Base-by-base conservation (phyloP, 2,329 filamentous ascomycete genomes). In the Plectosphaerella sp. region DNA sequence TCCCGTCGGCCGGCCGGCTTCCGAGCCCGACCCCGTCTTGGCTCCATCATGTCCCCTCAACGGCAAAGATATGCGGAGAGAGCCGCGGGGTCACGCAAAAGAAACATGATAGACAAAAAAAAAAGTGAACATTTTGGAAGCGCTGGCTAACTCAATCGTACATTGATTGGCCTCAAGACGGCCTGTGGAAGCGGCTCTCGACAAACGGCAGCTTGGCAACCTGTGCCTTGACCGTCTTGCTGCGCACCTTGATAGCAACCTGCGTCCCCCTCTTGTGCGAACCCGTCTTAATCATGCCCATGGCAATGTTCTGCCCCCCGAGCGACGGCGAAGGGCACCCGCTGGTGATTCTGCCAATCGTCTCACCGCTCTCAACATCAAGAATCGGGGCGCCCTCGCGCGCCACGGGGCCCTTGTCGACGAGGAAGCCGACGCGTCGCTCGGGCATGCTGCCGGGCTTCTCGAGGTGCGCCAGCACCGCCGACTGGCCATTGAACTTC, bases 181-280 rank as follows among this genome's bases (percentile, higher is more conserved):
- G 69, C 67, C 75, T 86, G 70, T 80, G 88, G 70, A 96, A 96
- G 71, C 89, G 91, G 62, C 80, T 84, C 48, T 84, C 79, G 49
- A 95, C 80, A 69, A 96, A 96, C 1, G 92, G 92, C 91, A 96
- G 94, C 76, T 91, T 92, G 10, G 84, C 80, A 28, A 96, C 88
- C 3, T 81, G 80, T 1, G 87, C 91, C 71, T 84, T 85, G 61
- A 89, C 82, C 64, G 81, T 76, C 73, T 86, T 89, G 18, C 91
- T 91, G 50, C 92, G 77, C 2, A 96, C 86, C 39, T 90, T 68
- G 5, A 96, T 85, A 16, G 84, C 80, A 6, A 96, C 74, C 72
- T 93, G 86, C 1, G 91, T 96, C 11, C 91, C 91, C 33, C 82
- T 78, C 78, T 95, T 95, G 69, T 96, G 89, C 66, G 86, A 72